These are phyloP conservation scores for Cyberlindnera euphorbiae DNA, from an alignment of 805 yeast genomes.

Conservation along the genomic window DNA sequence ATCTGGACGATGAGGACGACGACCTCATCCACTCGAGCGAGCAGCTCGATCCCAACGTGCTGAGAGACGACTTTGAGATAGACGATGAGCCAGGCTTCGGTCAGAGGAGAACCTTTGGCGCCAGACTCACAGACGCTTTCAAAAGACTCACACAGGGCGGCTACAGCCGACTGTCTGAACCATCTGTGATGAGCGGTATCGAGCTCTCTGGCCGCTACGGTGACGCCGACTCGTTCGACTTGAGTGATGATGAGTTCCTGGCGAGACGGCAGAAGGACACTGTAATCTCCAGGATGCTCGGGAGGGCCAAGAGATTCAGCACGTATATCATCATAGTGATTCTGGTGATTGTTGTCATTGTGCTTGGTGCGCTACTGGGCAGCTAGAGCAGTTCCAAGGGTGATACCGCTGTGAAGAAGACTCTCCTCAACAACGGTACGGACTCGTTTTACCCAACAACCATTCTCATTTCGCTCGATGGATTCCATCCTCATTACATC, in stretches of 20 bases:
- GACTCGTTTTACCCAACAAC: slow-evolving; percentile 59
- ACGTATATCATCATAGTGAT: slow-evolving; percentile 7
- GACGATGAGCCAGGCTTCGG: slow-evolving; percentile 13
- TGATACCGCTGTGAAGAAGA: slow-evolving; percentile 2
- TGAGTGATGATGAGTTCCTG: slow-evolving; percentile 26
- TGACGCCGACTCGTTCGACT: slow-evolving; percentile 25
- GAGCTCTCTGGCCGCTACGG: slow-evolving; percentile 15
- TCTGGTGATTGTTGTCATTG: slow-evolving; percentile 14
- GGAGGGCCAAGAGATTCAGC: slow-evolving; percentile 5
- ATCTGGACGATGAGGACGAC: slow-evolving; percentile 42
- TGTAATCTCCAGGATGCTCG: background rate
- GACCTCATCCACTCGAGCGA: slow-evolving; percentile 23
- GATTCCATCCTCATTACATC: slow-evolving; percentile 87
- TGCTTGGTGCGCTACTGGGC: slow-evolving; percentile 18
- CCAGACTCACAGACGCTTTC: slow-evolving; percentile 10
- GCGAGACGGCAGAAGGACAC: slow-evolving; percentile 17
- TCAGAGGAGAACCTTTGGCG: slow-evolving; percentile 4
- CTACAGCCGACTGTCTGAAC: slow-evolving; percentile 16
- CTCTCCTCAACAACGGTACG: slow-evolving; percentile 21
- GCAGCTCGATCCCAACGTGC: slow-evolving; percentile 19
- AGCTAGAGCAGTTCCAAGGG: slow-evolving; percentile 1
- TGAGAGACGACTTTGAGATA: slow-evolving; percentile 25
- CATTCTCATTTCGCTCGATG: slow-evolving; percentile 74
- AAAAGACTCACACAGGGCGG: slow-evolving; percentile 7
- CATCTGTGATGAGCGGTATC: slow-evolving; percentile 18